A percentile compares a stretch with the other conserved stretches of the same genome.
Conservation (phyloP, 2,329 filamentous ascomycete genomes). For the Ophiostoma pallidulum region DNA sequence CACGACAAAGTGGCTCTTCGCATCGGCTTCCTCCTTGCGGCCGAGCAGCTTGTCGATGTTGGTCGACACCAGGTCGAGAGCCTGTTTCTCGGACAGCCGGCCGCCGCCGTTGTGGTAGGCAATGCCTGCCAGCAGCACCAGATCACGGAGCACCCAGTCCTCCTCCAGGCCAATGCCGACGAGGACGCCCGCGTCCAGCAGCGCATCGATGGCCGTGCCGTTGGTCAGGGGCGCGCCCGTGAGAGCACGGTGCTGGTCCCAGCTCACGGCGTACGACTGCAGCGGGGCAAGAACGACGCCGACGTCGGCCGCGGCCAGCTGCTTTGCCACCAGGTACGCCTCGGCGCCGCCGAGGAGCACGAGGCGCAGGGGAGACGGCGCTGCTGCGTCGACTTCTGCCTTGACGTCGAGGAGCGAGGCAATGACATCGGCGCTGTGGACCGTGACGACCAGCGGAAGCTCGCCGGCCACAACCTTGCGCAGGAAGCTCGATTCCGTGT, state of each 20-base stretch:
- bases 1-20: constrained; percentile 45
- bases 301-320: constrained; percentile 46
- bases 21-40: constrained; percentile 22
- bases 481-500: constrained; percentile 41
- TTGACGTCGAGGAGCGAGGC: constrained; percentile 51
- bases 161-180: constrained; percentile 51
- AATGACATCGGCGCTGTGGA: constrained; percentile 55
- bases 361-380: constrained; percentile 32
- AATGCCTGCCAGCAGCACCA: constrained; percentile 51
- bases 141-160: constrained; percentile 52
- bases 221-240: constrained; percentile 58
- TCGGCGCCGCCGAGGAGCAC: constrained; percentile 55
- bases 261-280: constrained; percentile 42
- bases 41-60: constrained; percentile 53
- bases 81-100: constrained; percentile 41
- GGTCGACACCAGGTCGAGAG: constrained; percentile 45
- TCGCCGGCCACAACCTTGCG: constrained; percentile 44
- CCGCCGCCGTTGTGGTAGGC: constrained; percentile 49
- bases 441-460: constrained; percentile 46
- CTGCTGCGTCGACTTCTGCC: constrained; percentile 38
- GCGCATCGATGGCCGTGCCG: constrained; percentile 48
- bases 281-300: constrained; percentile 53
- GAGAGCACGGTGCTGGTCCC: constrained; percentile 54
- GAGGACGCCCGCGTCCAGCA: constrained; percentile 49
- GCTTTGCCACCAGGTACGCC: constrained; percentile 47